Percentiles rank a stretch among this genome's conserved stretches.
Conservation (phyloP, 345 rosid species). For the Eucalyptus grandis region DNA sequence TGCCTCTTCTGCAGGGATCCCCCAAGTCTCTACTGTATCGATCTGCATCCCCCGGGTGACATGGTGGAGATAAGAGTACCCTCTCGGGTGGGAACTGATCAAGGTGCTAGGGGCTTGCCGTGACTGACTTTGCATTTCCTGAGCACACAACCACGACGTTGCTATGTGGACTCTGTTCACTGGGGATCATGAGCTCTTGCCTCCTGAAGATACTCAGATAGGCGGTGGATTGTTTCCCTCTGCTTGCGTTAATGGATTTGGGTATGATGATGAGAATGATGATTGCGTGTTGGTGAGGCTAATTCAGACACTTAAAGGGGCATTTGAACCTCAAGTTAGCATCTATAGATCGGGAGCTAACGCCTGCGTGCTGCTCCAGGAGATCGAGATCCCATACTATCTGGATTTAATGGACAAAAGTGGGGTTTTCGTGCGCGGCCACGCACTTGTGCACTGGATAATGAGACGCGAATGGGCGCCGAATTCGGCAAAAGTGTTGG, state of each 20-base stretch:
- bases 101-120: slow-evolving; percentile 20
- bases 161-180: slow-evolving; percentile 13
- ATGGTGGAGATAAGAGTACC: neutral
- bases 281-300: slow-evolving; percentile 23
- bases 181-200: neutral
- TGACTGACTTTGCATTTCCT: slow-evolving; percentile 18
- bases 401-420: neutral
- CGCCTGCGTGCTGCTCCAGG: slow-evolving; percentile 7
- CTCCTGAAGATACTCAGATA: neutral
- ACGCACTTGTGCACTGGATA: slow-evolving; percentile 21
- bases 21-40: neutral
- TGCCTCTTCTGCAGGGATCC: slow-evolving; percentile 4
- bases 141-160: neutral
- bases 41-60: neutral
- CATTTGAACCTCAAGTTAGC: slow-evolving; percentile 3
- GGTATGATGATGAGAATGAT: slow-evolving; percentile 9
- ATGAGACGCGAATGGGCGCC: neutral
- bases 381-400: neutral
- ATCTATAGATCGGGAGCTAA: slow-evolving; percentile 18
- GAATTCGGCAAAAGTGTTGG: neutral
- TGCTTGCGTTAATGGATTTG: slow-evolving; percentile 18
- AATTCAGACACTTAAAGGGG: slow-evolving; percentile 1
- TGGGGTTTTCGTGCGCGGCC: slow-evolving; percentile 11
- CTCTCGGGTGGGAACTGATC: slow-evolving; percentile 2
- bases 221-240: neutral